Conservation (phyloP, 306 rosid species). For the Alnus rubra region DNA sequence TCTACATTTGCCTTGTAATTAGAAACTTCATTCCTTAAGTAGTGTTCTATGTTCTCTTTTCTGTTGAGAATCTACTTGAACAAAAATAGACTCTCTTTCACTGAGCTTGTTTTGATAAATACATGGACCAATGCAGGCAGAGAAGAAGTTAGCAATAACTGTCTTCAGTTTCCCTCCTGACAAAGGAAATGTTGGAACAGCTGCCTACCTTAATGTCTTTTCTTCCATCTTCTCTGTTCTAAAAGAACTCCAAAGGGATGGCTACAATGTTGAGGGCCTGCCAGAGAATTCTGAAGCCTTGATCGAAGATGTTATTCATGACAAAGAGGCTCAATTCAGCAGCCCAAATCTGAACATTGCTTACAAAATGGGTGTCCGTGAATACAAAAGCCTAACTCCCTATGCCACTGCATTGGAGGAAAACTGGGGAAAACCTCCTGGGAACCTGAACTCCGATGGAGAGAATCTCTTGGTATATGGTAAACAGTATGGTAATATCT, state of each 20-base stretch:
- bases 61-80: background rate
- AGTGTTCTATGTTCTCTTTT: background rate
- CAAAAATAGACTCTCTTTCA: conserved; percentile 15
- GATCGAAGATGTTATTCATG: conserved; percentile 88
- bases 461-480: conserved; percentile 94
- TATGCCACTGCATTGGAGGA: conserved; percentile 82
- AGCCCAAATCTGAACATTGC: conserved; percentile 91
- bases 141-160: conserved; percentile 85
- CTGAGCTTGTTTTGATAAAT: conserved; percentile 20
- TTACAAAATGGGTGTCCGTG: conserved; percentile 89
- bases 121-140: conserved; percentile 52
- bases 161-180: conserved; percentile 99
- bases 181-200: conserved; percentile 98
- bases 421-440: conserved; percentile 98
- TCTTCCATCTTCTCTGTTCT: conserved; percentile 88
- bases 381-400: conserved; percentile 83
- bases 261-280: conserved; percentile 86
- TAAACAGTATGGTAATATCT: conserved; percentile 83
- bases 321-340: conserved; percentile 98
- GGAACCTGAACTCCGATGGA: conserved; percentile 93
- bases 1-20: background rate
- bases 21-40: background rate
- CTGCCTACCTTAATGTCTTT: conserved; percentile 95
- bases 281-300: conserved; percentile 93
- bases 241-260: conserved; percentile 75